Evolutionary conservation across 2,329 filamentous ascomycete species (phyloP), one percentile per base, ranked within the genome.

Genomic region (Ceratocystis huliohia): DNA sequence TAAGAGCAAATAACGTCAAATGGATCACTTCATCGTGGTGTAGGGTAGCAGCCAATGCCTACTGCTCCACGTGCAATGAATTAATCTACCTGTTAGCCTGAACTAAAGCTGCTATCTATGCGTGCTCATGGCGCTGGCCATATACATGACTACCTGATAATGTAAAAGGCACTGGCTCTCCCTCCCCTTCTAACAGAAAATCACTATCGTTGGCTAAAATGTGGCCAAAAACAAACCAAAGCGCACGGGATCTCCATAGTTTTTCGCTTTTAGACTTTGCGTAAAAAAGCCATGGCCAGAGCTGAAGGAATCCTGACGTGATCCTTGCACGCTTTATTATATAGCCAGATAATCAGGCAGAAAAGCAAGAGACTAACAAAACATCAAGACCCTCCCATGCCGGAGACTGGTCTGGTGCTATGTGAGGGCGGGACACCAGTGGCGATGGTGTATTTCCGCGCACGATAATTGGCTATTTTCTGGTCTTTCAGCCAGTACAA

Each of bases 241-340:
- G 30, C 25, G 53, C 53, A 57, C 53, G 5, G 53, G 53, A 15
- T 57, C 25, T 57, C 53, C 25, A 57, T 17, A 17, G 25, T 22
- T 33, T 28, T 28, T 33, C 25, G n/a, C 48, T 25, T 28, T 57
- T 57, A 33, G 53, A 57, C 53, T 57, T 57, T 33, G 25, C 25
- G 13, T 33, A 57, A 30, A 57, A 57, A 57, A 33, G 53, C 53
- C 53, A 57, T 57, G 53, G 30, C 53, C 53, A 33, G 17, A 57
- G 53, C 53, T 57, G 53, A 57, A 37, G 22, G 30, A 57, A 57
- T 57, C 53, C 53, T 57, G 17, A 20, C 15, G 53, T 15, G 25
- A 57, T 57, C 61, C 33, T 63, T 44, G 33, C 8, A 41, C 5
- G 33, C 33, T 37, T 33, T n/a, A 3, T n/a, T 37, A 50, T 10